phyloP scores from a whole-genome alignment of 495 filamentous ascomycete species.

The Penicillium roqueforti region DNA sequence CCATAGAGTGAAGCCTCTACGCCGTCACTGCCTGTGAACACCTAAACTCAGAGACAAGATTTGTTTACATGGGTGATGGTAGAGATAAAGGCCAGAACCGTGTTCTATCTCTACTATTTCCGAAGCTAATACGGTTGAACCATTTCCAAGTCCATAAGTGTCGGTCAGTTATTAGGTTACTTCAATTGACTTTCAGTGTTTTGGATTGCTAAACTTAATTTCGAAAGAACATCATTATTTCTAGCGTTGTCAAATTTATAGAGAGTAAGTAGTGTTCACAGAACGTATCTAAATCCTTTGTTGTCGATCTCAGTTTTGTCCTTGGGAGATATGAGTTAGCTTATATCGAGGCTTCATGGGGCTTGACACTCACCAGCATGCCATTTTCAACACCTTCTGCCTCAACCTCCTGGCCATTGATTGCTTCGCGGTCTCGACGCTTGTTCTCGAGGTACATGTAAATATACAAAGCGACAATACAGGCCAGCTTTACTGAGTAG shows the following conservation, averaged over 20 bases:
- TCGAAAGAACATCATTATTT: too few relatives aligned
- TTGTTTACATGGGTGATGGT: too few relatives aligned
- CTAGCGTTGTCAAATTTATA: background rate
- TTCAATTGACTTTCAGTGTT: too few relatives aligned
- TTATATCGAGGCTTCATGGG: background rate
- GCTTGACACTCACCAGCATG: constrained; percentile 35
- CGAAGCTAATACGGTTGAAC: too few relatives aligned
- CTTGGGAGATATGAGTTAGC: constrained; percentile 17
- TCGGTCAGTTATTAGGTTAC: too few relatives aligned
- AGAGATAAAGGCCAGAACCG: too few relatives aligned
- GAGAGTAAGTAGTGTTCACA: constrained; percentile 20
- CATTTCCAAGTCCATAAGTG: too few relatives aligned
- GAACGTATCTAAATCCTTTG: constrained; percentile 49
- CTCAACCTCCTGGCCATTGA: constrained; percentile 31
- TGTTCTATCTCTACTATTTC: too few relatives aligned
- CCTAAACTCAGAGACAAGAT: too few relatives aligned
- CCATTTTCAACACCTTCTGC: constrained; percentile 50
- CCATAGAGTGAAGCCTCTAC: too few relatives aligned
- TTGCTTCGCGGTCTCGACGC: constrained; percentile 45
- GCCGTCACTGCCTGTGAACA: too few relatives aligned
- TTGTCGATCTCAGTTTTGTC: constrained; percentile 56
- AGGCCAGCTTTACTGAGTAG: constrained; percentile 46
- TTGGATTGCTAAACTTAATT: too few relatives aligned
- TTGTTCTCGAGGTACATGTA: constrained; percentile 55
- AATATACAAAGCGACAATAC: constrained; percentile 44